These are phyloP conservation scores for Oxyria digyna DNA, from an alignment of 148 eudicot genomes.

Conservation along the genomic window DNA sequence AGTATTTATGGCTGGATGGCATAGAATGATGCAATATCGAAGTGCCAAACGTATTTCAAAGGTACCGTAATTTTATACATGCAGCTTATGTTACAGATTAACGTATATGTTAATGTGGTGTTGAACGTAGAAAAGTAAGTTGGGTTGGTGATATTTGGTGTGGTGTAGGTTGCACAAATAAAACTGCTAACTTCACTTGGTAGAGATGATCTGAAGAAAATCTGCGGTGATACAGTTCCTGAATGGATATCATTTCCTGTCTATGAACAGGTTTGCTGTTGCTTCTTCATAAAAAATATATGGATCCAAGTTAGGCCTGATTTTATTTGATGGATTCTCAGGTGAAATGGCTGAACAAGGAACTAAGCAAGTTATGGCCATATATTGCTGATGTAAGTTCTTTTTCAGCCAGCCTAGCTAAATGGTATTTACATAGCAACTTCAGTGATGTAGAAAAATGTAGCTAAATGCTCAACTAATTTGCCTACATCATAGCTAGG, in stretches of 20 bases:
- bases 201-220: conserved; percentile 84
- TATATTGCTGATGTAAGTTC: conserved; percentile 82
- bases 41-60: conserved; percentile 52
- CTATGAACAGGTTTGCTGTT: conserved; percentile 69
- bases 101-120: too few relatives aligned
- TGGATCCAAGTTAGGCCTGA: too few relatives aligned
- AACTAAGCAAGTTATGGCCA: conserved; percentile 82
- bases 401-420: too few relatives aligned
- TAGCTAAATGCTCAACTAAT: too few relatives aligned
- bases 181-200: conserved; percentile 75
- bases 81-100: too few relatives aligned
- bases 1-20: conserved; percentile 83
- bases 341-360: conserved; percentile 94
- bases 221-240: conserved; percentile 81
- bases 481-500: too few relatives aligned
- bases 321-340: conserved; percentile 16
- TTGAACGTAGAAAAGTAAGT: too few relatives aligned
- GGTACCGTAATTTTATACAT: too few relatives aligned
- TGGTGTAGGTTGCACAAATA: conserved; percentile 68
- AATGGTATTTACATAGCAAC: too few relatives aligned
- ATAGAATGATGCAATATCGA: conserved; percentile 67
- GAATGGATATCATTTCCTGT: conserved; percentile 95
- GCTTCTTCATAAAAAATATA: too few relatives aligned
- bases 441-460: too few relatives aligned
- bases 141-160: background rate